Evolutionary conservation across 2,329 filamentous ascomycete species (phyloP).

Genomic region (Xylaria sp.): DNA sequence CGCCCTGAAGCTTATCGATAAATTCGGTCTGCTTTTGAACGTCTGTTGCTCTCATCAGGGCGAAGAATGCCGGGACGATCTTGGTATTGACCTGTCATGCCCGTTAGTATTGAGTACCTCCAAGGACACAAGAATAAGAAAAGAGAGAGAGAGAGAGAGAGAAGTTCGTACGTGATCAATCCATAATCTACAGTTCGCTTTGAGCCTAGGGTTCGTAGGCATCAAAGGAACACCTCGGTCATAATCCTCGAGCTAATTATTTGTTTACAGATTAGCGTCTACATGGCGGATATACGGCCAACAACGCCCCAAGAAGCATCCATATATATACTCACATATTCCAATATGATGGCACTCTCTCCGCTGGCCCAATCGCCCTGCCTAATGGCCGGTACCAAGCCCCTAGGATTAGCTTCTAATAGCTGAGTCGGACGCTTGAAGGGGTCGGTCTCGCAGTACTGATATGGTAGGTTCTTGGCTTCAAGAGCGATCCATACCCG

Average conservation of each 20-base stretch:
- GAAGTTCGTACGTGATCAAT: slow-evolving; percentile 73
- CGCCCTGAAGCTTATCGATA: slow-evolving; percentile 65
- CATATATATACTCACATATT: slow-evolving; percentile 77
- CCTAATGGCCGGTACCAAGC: slow-evolving; percentile 75
- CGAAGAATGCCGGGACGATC: slow-evolving; percentile 79
- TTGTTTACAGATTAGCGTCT: slow-evolving; percentile 17
- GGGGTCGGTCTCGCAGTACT: slow-evolving; percentile 86
- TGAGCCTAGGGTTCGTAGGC: slow-evolving; percentile 67
- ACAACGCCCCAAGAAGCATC: no score
- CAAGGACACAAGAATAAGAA: background rate
- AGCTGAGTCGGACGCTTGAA: slow-evolving; percentile 70
- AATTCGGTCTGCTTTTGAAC: slow-evolving; percentile 61
- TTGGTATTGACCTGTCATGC: slow-evolving; percentile 73
- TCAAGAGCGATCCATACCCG: slow-evolving; percentile 90
- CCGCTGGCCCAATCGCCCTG: slow-evolving; percentile 83
- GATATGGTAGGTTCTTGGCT: slow-evolving; percentile 76
- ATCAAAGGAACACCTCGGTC: slow-evolving; percentile 65
- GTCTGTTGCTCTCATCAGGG: slow-evolving; percentile 70
- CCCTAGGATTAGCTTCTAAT: slow-evolving; percentile 76
- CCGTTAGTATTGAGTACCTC: background rate
- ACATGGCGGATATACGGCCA: background rate
- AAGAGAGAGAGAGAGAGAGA: background rate
- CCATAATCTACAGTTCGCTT: slow-evolving; percentile 80
- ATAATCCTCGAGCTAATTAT: slow-evolving; percentile 73
- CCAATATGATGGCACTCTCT: slow-evolving; percentile 81